phyloP scores from a whole-genome alignment of 192 early-diverging fungal species.

The Umbelopsis sp. region DNA sequence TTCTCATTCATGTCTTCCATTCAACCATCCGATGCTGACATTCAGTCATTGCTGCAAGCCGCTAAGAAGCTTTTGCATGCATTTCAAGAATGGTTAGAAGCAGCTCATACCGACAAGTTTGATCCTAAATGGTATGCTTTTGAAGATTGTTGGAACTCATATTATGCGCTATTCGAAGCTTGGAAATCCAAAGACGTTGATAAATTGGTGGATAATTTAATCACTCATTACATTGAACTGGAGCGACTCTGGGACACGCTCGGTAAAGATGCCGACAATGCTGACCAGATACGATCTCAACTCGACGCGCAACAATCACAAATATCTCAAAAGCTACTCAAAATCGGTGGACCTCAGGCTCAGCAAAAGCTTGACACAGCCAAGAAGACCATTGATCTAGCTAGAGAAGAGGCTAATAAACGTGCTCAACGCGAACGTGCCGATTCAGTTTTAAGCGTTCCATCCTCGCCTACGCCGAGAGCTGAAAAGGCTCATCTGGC shows the following conservation, averaged over 20 bases:
- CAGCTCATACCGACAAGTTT: constrained; percentile 7
- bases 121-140: constrained; percentile 40
- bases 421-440: constrained; percentile 14
- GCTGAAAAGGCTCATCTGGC: constrained; percentile 2
- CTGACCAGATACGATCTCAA: constrained; percentile 55
- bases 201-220: constrained; percentile 61
- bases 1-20: constrained; percentile 8
- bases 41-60: constrained; percentile 35
- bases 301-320: constrained; percentile 62
- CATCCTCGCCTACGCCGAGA: constrained; percentile 15
- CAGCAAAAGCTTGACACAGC: constrained; percentile 24
- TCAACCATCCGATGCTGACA: not conserved
- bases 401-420: constrained; percentile 12
- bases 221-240: constrained; percentile 70
- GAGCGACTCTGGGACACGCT: constrained; percentile 66
- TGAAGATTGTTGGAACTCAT: constrained; percentile 56
- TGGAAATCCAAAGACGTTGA: constrained; percentile 73
- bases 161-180: constrained; percentile 63
- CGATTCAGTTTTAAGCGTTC: not conserved
- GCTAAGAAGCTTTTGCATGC: constrained; percentile 34
- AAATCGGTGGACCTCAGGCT: constrained; percentile 31
- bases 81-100: constrained; percentile 41
- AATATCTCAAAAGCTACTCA: constrained; percentile 30
- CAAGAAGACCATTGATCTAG: constrained; percentile 18
- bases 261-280: constrained; percentile 46